Evolutionary conservation across 2,329 filamentous ascomycete genomes (phyloP).

Genomic region (Alternaria brassicae): DNA sequence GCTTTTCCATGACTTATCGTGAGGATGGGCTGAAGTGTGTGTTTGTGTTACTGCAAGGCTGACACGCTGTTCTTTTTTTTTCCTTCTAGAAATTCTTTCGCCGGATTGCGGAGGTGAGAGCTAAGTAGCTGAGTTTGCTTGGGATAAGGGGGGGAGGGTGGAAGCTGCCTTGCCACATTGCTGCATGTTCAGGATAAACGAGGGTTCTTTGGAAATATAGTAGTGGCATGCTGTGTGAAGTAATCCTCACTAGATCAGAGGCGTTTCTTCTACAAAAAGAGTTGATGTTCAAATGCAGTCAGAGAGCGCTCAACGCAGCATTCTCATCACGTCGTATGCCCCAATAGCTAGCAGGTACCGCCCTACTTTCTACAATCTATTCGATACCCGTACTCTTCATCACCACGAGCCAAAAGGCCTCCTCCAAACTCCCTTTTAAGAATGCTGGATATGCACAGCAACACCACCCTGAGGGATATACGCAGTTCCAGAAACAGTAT

Average conservation of each 20-base stretch:
- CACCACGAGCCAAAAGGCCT: neutral
- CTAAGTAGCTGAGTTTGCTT: neutral
- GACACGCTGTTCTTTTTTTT: neutral
- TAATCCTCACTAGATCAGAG: neutral
- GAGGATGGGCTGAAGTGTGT: neutral
- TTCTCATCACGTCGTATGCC: neutral
- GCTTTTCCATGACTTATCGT: neutral
- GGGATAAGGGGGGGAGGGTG: neutral
- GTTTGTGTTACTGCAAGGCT: neutral
- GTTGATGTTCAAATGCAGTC: neutral
- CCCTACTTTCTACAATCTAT: neutral
- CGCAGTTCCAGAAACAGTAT: conserved; percentile 9
- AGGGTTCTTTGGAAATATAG: neutral
- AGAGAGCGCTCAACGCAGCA: neutral
- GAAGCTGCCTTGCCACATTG: neutral
- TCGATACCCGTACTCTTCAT: too few relatives aligned
- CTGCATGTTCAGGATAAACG: neutral
- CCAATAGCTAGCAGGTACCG: neutral
- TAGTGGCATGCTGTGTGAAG: neutral
- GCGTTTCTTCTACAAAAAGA: neutral
- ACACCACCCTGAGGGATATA: conserved; percentile 7
- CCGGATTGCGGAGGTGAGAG: neutral
- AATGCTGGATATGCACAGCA: conserved; percentile 3
- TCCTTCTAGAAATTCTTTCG: neutral
- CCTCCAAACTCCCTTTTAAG: neutral